Conservation (phyloP, 2,329 filamentous ascomycete species). For the Drechslerella coelobrocha region DNA sequence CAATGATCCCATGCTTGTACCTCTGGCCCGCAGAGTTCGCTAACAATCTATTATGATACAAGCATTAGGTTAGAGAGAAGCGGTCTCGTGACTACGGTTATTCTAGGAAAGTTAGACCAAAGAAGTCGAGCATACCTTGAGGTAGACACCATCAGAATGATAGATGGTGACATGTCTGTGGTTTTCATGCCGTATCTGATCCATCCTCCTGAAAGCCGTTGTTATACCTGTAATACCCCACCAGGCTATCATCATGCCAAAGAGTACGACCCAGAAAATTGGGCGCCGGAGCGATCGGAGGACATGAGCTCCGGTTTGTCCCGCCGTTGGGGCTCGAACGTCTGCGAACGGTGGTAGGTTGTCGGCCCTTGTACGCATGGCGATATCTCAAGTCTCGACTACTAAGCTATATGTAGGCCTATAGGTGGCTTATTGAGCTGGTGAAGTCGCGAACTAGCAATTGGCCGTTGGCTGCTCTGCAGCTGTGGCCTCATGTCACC, state of each 20-base stretch:
- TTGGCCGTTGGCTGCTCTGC: too few species aligned
- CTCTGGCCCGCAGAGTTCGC: conserved; percentile 31
- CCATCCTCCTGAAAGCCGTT: conserved; percentile 42
- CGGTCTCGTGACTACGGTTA: neutral
- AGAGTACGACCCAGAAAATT: conserved; percentile 41
- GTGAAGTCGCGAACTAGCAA: neutral
- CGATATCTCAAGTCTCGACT: conserved; percentile 1
- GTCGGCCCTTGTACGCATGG: conserved; percentile 38
- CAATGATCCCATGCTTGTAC: conserved; percentile 37
- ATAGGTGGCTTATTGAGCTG: conserved; percentile 10
- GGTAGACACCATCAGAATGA: conserved; percentile 22
- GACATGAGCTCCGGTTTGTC: conserved; percentile 39
- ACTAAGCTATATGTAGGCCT: neutral
- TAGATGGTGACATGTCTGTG: conserved; percentile 34
- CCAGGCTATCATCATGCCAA: conserved; percentile 47
- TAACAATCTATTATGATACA: conserved; percentile 22
- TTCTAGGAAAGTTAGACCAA: conserved; percentile 24
- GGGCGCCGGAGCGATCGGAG: conserved; percentile 39
- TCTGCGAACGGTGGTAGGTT: conserved; percentile 43
- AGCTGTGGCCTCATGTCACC: neutral
- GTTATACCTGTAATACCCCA: conserved; percentile 42
- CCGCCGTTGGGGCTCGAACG: conserved; percentile 24
- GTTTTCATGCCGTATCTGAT: conserved; percentile 23
- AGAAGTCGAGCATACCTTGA: neutral
- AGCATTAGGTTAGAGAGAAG: neutral